These are phyloP conservation scores for Heritiera fomes DNA, from an alignment of 345 rosid species.

Conservation along the genomic window DNA sequence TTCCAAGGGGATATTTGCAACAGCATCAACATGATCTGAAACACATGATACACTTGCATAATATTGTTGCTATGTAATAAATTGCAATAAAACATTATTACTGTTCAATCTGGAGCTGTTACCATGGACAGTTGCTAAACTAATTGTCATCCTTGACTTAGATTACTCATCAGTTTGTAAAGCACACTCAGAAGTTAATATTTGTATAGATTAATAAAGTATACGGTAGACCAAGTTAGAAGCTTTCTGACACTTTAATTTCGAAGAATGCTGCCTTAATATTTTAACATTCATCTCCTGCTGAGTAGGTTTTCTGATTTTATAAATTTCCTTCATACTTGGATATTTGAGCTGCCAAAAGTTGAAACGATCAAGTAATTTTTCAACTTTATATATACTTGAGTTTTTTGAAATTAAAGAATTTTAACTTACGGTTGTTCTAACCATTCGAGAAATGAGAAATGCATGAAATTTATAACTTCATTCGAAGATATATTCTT, in stretches of 20 bases:
- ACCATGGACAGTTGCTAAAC: not conserved
- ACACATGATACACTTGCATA: not conserved
- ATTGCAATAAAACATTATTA: not conserved
- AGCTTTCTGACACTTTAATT: not conserved
- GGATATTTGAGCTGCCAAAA: not conserved
- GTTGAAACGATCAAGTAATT: not conserved
- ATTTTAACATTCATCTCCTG: not conserved
- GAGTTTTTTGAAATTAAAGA: not conserved
- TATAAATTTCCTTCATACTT: constrained; percentile 5
- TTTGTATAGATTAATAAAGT: not conserved
- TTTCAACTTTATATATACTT: not conserved
- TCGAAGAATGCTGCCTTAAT: not conserved
- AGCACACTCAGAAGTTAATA: not conserved
- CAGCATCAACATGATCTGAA: not conserved
- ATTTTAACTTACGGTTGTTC: not conserved
- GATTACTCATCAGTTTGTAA: too few species aligned
- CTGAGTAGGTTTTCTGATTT: not conserved
- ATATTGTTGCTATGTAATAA: not conserved
- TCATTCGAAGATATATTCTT: not conserved
- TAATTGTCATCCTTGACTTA: not conserved
- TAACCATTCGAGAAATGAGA: not conserved
- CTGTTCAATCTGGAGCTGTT: not conserved
- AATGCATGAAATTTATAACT: not conserved
- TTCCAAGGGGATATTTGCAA: not conserved
- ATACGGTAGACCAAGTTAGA: not conserved